These are phyloP conservation scores for Parsonsia alboflavescens DNA, from an alignment of 257 asterid species.

Conservation along the genomic window DNA sequence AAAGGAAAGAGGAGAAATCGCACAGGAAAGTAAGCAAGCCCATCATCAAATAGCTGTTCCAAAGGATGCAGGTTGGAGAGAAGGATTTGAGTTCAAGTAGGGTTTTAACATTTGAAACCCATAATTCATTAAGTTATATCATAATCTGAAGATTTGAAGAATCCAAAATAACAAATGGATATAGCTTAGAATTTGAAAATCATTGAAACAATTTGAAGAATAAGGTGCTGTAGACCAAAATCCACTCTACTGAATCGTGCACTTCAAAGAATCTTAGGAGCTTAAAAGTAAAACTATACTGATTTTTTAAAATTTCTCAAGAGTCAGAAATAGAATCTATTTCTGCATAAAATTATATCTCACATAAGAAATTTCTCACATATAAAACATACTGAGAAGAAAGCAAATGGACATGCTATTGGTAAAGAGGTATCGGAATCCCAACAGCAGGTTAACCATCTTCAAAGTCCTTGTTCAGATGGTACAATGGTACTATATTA, in stretches of 20 bases:
- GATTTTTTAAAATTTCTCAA: not conserved
- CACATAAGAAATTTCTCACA: not conserved
- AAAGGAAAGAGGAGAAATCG: not conserved
- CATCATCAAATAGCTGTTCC: not conserved
- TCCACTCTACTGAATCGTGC: not conserved
- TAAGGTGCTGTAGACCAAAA: not conserved
- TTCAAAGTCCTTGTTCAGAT: not conserved
- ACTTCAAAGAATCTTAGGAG: not conserved
- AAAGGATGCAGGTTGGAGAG: not conserved
- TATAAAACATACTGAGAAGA: not conserved
- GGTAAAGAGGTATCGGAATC: not conserved
- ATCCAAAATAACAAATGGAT: not conserved
- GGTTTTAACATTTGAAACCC: not conserved
- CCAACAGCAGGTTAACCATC: not conserved
- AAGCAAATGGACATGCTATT: not conserved
- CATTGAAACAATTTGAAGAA: not conserved
- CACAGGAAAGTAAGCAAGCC: not conserved
- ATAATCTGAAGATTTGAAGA: not conserved
- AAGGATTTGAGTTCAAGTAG: not conserved
- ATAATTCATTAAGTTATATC: not conserved
- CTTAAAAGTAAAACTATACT: not conserved
- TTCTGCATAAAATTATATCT: not conserved
- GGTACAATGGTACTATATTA: not conserved
- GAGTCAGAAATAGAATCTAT: not conserved
- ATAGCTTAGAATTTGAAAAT: no score